Base-by-base conservation (phyloP, 805 yeast genomes). In the Schwanniomyces pseudopolymorphus region DNA sequence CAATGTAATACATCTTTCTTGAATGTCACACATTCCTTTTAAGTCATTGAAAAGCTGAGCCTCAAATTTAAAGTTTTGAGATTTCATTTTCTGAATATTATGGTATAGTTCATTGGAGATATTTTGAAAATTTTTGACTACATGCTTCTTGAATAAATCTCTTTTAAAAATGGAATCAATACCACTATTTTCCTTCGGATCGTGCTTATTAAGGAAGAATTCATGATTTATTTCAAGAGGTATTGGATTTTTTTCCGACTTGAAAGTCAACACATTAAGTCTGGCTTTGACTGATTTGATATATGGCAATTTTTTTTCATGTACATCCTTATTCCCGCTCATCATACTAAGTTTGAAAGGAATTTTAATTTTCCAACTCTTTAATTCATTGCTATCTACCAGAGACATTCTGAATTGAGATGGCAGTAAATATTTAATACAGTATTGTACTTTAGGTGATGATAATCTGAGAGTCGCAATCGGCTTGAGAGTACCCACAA, bases 141-240 rank as follows among this genome's bases (percentile, higher is more conserved):
- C 20, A 10, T 36, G 11, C 24, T 20, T 36, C 14, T 36, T 36
- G 16, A 36, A 19, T 21, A 36, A 19, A 5, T 36, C 39, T 36
- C 25, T 21, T 2, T 6, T 4, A 21, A 20, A 36, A 20, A 36
- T 19, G 5, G 39, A 14, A 3, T 20, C 25, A 5, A 11, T 19
- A 13, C 9, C 14, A 11, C 13, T 11, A 9, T 9, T 10, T 19
- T 20, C 25, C 13, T 36, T 36, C 5, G 39, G 25, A 21, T 36
- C 39, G 14, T 50, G 36, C 38, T 61, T 63, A 40, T 57, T 57
- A 50, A 60, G 68, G 1, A 71, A 50, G 14, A 66, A 55, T 36
- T 66, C 72, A 49, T 70, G 73, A 45, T 62, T 59, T 24, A 72
- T 46, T 53, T 70, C 77, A 8, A 72, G 44, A 1, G 77, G 75